Evolutionary conservation across 805 yeast species (phyloP).

Genomic region (Starmerella davenportii): DNA sequence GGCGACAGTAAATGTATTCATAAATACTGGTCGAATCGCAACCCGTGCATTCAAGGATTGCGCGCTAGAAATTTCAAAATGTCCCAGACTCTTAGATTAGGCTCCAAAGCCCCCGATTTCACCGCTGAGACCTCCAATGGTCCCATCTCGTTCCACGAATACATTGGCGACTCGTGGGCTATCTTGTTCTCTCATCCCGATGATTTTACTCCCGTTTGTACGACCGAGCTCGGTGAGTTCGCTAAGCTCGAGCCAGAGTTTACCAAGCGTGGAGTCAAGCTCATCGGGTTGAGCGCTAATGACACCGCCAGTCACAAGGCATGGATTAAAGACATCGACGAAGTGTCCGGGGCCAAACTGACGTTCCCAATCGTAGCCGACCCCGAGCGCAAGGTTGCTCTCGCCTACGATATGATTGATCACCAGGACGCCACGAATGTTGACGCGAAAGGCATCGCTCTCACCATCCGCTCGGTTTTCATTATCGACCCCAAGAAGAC

Average conservation of each 20-base stretch:
- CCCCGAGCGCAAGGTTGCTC: conserved; percentile 66
- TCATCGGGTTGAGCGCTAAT: conserved; percentile 82
- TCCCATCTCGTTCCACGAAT: conserved; percentile 70
- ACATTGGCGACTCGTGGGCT: conserved; percentile 71
- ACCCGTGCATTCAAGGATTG: too few relatives aligned
- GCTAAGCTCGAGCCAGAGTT: conserved; percentile 80
- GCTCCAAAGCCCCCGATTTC: conserved; percentile 77
- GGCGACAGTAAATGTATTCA: too few relatives aligned
- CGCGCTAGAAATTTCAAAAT: too few relatives aligned
- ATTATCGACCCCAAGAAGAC: conserved; percentile 84
- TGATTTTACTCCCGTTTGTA: conserved; percentile 92
- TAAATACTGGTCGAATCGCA: too few relatives aligned
- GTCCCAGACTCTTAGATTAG: conserved; percentile 18
- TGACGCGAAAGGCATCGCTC: conserved; percentile 52
- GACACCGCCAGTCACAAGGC: conserved; percentile 58
- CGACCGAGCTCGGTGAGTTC: conserved; percentile 90
- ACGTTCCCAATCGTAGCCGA: conserved; percentile 86
- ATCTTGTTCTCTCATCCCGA: conserved; percentile 88
- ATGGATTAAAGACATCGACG: conserved; percentile 88
- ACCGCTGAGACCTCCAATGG: conserved; percentile 69
- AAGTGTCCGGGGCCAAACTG: conserved; percentile 58
- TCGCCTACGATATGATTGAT: conserved; percentile 71
- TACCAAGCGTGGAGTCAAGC: conserved; percentile 64
- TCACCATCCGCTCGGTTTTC: conserved; percentile 86
- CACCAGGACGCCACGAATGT: conserved; percentile 70